Evolutionary conservation across 345 rosid genomes (phyloP).

Genomic region (Euclidium syriacum): DNA sequence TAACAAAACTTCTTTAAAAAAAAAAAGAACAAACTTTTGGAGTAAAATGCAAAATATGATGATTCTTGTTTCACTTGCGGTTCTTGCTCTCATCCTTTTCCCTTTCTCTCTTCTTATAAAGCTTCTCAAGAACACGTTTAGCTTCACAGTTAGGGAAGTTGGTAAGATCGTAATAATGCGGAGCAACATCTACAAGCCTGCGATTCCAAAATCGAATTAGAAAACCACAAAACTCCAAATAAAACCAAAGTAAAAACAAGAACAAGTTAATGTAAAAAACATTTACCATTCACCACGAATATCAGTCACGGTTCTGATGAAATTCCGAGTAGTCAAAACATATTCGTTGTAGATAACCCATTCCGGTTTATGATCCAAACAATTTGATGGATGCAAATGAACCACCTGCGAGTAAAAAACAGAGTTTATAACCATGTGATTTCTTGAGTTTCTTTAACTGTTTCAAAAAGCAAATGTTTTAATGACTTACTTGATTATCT

Average conservation of each 20-base stretch:
- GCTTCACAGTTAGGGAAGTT: constrained; percentile 96
- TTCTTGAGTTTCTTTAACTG: too few species aligned
- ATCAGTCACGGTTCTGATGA: constrained; percentile 87
- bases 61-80: constrained; percentile 28
- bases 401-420: constrained; percentile 70
- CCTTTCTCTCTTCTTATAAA: constrained; percentile 72
- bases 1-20: background rate
- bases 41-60: background rate
- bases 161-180: constrained; percentile 69
- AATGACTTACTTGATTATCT: constrained; percentile 98
- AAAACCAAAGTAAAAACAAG: background rate
- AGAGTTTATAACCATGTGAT: background rate
- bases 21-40: background rate
- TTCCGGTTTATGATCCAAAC: constrained; percentile 95
- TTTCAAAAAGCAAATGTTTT: too few species aligned
- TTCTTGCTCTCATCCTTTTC: constrained; percentile 62
- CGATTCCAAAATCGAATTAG: too few species aligned
- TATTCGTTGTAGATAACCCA: constrained; percentile 97
- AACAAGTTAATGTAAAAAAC: constrained; percentile 3
- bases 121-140: constrained; percentile 82
- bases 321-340: constrained; percentile 82
- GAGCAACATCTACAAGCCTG: constrained; percentile 92
- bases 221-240: background rate
- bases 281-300: constrained; percentile 95
- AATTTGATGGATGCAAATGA: constrained; percentile 94